Conservation (phyloP, 192 early-diverging fungal species). For the Backusella psychrophila region DNA sequence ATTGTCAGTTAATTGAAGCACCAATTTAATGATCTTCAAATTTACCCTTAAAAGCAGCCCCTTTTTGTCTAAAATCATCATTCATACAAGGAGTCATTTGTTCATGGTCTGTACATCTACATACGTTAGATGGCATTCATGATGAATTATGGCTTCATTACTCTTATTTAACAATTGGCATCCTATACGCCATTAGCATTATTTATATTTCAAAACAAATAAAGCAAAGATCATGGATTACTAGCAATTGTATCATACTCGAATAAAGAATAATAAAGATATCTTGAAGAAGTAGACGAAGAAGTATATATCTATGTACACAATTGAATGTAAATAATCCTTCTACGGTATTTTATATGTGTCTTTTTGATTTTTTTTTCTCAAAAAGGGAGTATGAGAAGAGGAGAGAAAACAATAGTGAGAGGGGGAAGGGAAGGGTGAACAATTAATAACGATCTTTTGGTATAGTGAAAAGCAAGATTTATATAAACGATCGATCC, state of each 20-base stretch:
- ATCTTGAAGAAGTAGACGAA: too few species aligned
- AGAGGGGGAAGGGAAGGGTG: not conserved
- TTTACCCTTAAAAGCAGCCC: not conserved
- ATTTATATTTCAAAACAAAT: not conserved
- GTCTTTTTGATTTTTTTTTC: not conserved
- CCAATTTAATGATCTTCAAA: not conserved
- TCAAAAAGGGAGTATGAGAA: not conserved
- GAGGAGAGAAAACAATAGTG: not conserved
- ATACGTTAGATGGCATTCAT: not conserved
- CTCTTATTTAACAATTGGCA: not conserved
- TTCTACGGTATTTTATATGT: not conserved
- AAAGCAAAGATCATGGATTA: not conserved
- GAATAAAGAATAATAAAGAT: too few species aligned
- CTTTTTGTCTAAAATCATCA: not conserved
- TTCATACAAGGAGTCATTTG: not conserved
- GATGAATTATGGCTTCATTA: conserved; percentile 1
- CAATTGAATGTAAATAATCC: not conserved
- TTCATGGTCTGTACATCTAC: not conserved
- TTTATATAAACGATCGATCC: not conserved
- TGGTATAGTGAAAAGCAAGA: not conserved
- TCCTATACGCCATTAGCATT: not conserved
- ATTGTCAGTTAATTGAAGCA: not conserved
- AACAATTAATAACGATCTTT: not conserved
- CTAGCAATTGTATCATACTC: too few species aligned
- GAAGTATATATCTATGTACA: too few species aligned